Base-by-base conservation (phyloP, 768 basidiomycete species). In the Floccularia luteovirens region DNA sequence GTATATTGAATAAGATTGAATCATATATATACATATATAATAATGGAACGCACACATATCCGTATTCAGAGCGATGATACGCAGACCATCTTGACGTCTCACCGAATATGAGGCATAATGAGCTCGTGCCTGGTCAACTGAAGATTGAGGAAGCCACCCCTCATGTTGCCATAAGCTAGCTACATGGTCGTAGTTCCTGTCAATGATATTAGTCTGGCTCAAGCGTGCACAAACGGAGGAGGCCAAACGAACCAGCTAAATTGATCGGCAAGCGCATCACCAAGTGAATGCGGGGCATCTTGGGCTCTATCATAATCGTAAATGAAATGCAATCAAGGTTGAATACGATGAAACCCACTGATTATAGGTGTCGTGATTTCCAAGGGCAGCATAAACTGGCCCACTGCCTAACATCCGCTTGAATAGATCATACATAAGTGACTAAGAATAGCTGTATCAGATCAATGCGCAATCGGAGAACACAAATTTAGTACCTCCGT, bases 141-240 rank as follows among this genome's bases (percentile, higher is more conserved):
- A 74, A 10, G 70, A 62, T 36, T 71, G 61, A 5, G 76, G 72
- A 22, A 89, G 59, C 86, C 86, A 89, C 2, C 70, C 52, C 49
- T 88, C 74, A 42, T 82, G 70, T 48, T 78, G 53, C 85, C 85
- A 89, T 2, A 89, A 70, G 0, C 62, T 50, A 17, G 86, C 72
- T 36, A 89, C 64, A 48, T 87, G 84, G 42, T 86, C 75, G 48
- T 89, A 89, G 49, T 88, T 75, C 86, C 84, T 83, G 30, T n/a
- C n/a, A n/a, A 24, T 13, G 12, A 22, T 20, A 21, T 31, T 25
- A 42, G 41, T 17, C 17, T 20, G 36, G 30, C 14, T 14, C 19
- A 13, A 42, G 39, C 2, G 19, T 12, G 6, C 21, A 20, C 31
- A n/a, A 36, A 27, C 14, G 8, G 12, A 10, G 12, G 2, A 22